A percentile compares a stretch with the other conserved stretches of the same genome.
Evolutionary conservation across 305 asterid species (phyloP).

Genomic region (Stenogyne calaminthoides): DNA sequence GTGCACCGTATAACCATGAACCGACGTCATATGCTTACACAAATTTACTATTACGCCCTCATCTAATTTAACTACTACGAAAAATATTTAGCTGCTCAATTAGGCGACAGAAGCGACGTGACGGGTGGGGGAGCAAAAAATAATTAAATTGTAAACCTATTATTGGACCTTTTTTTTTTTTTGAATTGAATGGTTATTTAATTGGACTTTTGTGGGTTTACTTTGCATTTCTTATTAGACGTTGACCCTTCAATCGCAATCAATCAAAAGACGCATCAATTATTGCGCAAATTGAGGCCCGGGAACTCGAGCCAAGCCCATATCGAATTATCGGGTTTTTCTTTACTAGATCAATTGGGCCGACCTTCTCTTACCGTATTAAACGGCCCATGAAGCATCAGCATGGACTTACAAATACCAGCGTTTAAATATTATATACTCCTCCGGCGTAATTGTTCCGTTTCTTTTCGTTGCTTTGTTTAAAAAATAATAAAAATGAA

Average conservation of each 20-base stretch:
- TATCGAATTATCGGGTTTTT: neutral
- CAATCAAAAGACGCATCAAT: neutral
- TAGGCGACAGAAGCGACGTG: constrained; percentile 1
- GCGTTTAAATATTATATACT: no score
- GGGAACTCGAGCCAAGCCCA: neutral
- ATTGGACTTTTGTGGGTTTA: neutral
- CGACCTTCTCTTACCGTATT: neutral
- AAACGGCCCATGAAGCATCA: neutral
- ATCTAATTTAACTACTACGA: no score
- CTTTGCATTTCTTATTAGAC: neutral
- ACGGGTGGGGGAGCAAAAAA: constrained; percentile 3
- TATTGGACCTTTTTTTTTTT: neutral
- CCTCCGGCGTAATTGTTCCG: no score
- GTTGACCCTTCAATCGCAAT: constrained; percentile 3
- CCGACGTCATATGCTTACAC: neutral
- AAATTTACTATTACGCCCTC: no score
- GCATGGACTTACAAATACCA: no score
- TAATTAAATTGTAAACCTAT: neutral
- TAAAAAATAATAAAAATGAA: no score
- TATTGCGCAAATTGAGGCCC: neutral
- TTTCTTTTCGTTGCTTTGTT: no score
- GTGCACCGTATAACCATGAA: constrained; percentile 5
- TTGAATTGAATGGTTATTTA: neutral
- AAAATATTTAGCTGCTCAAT: neutral
- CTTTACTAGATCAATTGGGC: neutral